These are phyloP conservation scores for Rehmannia glutinosa DNA, from an alignment of 257 asterid genomes.

Conservation along the genomic window DNA sequence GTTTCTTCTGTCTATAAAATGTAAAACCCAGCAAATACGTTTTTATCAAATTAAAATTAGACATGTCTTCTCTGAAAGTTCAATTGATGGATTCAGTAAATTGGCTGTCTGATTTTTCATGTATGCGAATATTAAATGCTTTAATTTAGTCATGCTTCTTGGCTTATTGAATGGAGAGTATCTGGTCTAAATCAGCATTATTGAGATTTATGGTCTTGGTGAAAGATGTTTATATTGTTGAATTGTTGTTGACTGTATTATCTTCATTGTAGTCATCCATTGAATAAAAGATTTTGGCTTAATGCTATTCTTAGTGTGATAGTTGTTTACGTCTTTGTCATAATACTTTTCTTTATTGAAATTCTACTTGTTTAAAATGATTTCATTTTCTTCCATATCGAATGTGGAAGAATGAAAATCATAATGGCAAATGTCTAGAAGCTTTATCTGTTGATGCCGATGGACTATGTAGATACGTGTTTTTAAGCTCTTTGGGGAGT, in stretches of 20 bases:
- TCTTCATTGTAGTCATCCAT: not conserved
- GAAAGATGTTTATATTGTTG: not conserved
- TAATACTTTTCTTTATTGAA: not conserved
- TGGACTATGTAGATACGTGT: no score
- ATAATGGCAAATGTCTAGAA: not conserved
- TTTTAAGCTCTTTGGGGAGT: no score
- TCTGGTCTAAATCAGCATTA: not conserved
- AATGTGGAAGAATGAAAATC: not conserved
- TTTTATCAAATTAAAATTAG: not conserved
- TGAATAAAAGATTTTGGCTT: not conserved
- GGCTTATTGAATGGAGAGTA: not conserved
- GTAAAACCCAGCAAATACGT: not conserved
- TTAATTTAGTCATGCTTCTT: not conserved
- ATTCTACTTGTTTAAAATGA: not conserved
- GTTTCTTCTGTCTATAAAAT: not conserved
- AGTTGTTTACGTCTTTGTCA: not conserved
- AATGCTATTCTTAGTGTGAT: not conserved
- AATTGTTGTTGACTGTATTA: not conserved
- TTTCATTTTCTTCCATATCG: not conserved
- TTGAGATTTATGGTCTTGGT: not conserved
- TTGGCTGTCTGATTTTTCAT: not conserved
- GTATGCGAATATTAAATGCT: not conserved
- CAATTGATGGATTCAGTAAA: constrained; percentile 1
- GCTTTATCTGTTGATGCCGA: constrained; percentile 12
- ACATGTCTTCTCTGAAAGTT: not conserved